Conservation (phyloP, 2,329 filamentous ascomycete genomes). For the Aspergillus sojae region DNA sequence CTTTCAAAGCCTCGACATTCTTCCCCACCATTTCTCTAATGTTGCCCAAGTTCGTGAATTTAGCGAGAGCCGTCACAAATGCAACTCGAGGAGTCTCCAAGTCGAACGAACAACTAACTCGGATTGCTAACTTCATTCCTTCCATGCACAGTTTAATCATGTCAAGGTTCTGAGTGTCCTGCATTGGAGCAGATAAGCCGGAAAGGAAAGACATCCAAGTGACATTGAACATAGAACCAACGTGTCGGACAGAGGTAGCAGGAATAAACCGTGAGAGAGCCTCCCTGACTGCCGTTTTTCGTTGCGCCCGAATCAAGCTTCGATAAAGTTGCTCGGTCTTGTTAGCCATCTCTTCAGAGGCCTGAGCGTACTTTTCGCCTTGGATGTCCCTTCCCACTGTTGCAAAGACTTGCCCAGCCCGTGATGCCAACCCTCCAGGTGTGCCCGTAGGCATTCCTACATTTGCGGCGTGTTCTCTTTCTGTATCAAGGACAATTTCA, state of each 20-base stretch:
- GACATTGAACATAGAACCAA: conserved; percentile 97
- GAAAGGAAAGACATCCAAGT: conserved; percentile 99
- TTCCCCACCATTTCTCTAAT: conserved; percentile 93
- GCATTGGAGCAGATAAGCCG: conserved; percentile 87
- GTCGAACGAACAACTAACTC: conserved; percentile 91
- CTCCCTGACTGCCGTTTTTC: conserved; percentile 72
- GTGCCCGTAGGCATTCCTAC: conserved; percentile 66
- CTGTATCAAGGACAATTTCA: conserved; percentile 92
- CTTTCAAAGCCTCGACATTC: conserved; percentile 92
- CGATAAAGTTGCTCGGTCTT: conserved; percentile 87
- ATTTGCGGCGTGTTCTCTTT: conserved; percentile 85
- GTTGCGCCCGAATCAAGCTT: conserved; percentile 85
- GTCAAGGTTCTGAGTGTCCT: conserved; percentile 89
- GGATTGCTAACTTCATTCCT: conserved; percentile 90
- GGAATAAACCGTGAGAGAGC: conserved; percentile 78
- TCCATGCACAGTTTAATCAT: conserved; percentile 92
- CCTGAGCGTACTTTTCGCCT: conserved; percentile 88
- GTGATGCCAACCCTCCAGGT: conserved; percentile 71
- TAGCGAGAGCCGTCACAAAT: conserved; percentile 89
- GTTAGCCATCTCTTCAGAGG: conserved; percentile 89
- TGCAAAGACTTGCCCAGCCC: conserved; percentile 84
- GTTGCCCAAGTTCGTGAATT: conserved; percentile 95
- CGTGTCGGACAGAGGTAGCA: conserved; percentile 89
- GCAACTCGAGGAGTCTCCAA: conserved; percentile 91
- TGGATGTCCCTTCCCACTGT: conserved; percentile 91